These are phyloP conservation scores for Lojkania enalia DNA, from an alignment of 2,329 filamentous ascomycete genomes.

Conservation along the genomic window DNA sequence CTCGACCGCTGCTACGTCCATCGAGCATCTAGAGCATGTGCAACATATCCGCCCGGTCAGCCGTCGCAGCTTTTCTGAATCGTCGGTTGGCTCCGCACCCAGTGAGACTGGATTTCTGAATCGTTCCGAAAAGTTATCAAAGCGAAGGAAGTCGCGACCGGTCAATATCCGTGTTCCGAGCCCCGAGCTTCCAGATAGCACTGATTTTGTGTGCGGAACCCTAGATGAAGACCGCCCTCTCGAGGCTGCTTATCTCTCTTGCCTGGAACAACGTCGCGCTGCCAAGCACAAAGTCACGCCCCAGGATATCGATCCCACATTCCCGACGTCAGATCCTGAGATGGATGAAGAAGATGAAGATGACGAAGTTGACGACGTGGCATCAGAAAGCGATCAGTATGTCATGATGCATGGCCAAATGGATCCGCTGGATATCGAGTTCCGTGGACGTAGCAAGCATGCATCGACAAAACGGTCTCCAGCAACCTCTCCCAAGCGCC, in stretches of 20 bases:
- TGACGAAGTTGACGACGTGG: slow-evolving; percentile 48
- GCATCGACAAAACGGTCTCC: slow-evolving; percentile 48
- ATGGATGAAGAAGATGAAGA: slow-evolving; percentile 75
- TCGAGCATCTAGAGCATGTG: slow-evolving; percentile 47
- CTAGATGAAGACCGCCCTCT: slow-evolving; percentile 91
- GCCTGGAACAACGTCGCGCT: slow-evolving; percentile 77
- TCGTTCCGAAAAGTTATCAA: slow-evolving; percentile 28
- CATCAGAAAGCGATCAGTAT: slow-evolving; percentile 66
- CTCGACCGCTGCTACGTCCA: slow-evolving; percentile 58
- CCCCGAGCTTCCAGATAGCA: slow-evolving; percentile 91
- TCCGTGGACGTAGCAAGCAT: slow-evolving; percentile 38
- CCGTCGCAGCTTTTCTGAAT: slow-evolving; percentile 55
- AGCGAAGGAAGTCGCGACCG: slow-evolving; percentile 52
- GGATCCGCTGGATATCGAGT: slow-evolving; percentile 64
- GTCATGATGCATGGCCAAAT: slow-evolving; percentile 73
- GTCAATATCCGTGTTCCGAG: slow-evolving; percentile 65
- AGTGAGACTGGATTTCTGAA: slow-evolving; percentile 40
- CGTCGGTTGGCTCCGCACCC: slow-evolving; percentile 57
- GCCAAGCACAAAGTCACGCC: slow-evolving; percentile 81
- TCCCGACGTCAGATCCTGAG: slow-evolving; percentile 91
- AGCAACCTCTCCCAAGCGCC: slow-evolving; percentile 63
- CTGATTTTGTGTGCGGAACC: slow-evolving; percentile 98
- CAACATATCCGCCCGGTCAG: slow-evolving; percentile 54
- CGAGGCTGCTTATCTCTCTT: slow-evolving; percentile 91
- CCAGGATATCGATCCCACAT: slow-evolving; percentile 92